Percentiles rank a stretch among this genome's conserved stretches.
Evolutionary conservation across 1,139 yeast species (phyloP).

Genomic region (Scheffersomyces segobiensis): DNA sequence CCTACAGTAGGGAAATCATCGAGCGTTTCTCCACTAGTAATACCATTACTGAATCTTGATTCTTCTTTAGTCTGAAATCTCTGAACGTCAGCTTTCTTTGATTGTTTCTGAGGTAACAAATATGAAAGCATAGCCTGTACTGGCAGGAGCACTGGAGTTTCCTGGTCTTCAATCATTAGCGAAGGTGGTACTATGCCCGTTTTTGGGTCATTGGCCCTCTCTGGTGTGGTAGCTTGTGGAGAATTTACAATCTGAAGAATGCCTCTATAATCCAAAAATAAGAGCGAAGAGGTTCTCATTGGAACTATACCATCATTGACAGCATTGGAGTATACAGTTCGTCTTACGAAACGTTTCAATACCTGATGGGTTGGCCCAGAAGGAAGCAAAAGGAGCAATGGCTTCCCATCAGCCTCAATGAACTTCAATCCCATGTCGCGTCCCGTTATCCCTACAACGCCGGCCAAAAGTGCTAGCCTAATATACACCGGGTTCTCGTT

Average conservation of each 20-base stretch:
- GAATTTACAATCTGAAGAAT: conserved; percentile 20
- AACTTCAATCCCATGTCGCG: conserved; percentile 75
- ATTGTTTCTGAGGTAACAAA: conserved; percentile 48
- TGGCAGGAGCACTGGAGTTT: conserved; percentile 28
- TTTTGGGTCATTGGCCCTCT: conserved; percentile 2
- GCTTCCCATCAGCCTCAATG: conserved; percentile 45
- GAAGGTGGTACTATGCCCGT: conserved; percentile 1
- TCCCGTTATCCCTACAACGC: conserved; percentile 92
- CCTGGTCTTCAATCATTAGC: conserved; percentile 1
- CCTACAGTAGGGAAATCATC: conserved; percentile 65
- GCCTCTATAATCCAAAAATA: conserved; percentile 63
- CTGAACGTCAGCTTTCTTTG: conserved; percentile 20
- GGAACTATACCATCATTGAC: conserved; percentile 95
- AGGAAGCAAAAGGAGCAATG: conserved; percentile 73
- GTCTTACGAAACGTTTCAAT: conserved; percentile 58
- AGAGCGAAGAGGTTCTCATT: conserved; percentile 72
- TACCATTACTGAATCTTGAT: conserved; percentile 5
- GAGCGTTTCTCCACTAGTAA: conserved; percentile 11
- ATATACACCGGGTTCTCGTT: conserved; percentile 89
- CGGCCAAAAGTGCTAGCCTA: conserved; percentile 80
- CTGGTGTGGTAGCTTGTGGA: conserved; percentile 2
- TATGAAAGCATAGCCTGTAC: conserved; percentile 47
- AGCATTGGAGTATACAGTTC: conserved; percentile 79
- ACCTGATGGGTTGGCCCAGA: conserved; percentile 77
- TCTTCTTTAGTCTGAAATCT: conserved; percentile 30